Evolutionary conservation across 371 early-diverging fungal genomes (phyloP).

Genomic region (Rhizopus delemar): DNA sequence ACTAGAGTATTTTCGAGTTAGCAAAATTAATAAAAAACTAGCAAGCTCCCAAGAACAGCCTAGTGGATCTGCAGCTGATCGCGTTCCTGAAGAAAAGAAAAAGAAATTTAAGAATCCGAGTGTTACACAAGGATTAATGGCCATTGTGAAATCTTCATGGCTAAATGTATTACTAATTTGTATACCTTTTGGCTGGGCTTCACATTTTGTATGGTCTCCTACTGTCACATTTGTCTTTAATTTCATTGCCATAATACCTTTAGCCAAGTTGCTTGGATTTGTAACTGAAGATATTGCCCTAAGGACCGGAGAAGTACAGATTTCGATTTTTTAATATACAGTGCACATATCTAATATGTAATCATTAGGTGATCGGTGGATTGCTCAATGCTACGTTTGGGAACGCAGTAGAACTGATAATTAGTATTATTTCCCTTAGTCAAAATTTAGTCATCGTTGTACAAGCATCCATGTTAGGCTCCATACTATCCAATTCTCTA

Average conservation of each 20-base stretch:
- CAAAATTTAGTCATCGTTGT: constrained; percentile 76
- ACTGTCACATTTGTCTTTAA: constrained; percentile 75
- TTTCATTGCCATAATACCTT: constrained; percentile 86
- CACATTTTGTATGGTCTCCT: constrained; percentile 62
- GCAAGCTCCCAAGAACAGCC: not conserved
- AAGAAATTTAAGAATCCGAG: constrained; percentile 22
- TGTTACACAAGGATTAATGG: constrained; percentile 29
- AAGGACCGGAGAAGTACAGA: constrained; percentile 53
- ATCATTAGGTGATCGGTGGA: constrained; percentile 70
- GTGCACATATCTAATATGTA: not conserved
- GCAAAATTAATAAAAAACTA: not conserved
- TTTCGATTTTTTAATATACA: not conserved
- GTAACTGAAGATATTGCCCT: constrained; percentile 69
- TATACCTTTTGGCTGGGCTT: constrained; percentile 75
- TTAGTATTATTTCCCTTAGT: constrained; percentile 77
- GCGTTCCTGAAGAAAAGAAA: constrained; percentile 2
- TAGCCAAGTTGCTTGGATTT: constrained; percentile 67
- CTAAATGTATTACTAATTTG: constrained; percentile 70
- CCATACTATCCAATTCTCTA: constrained; percentile 80
- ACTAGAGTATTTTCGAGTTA: not conserved
- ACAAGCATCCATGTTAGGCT: constrained; percentile 82
- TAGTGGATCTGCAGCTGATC: not conserved
- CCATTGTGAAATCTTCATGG: constrained; percentile 57
- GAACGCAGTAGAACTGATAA: constrained; percentile 83
- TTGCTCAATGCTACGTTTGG: constrained; percentile 88